These are phyloP conservation scores for Geotrichum australiense DNA, from an alignment of 1,139 yeast species.

Conservation along the genomic window DNA sequence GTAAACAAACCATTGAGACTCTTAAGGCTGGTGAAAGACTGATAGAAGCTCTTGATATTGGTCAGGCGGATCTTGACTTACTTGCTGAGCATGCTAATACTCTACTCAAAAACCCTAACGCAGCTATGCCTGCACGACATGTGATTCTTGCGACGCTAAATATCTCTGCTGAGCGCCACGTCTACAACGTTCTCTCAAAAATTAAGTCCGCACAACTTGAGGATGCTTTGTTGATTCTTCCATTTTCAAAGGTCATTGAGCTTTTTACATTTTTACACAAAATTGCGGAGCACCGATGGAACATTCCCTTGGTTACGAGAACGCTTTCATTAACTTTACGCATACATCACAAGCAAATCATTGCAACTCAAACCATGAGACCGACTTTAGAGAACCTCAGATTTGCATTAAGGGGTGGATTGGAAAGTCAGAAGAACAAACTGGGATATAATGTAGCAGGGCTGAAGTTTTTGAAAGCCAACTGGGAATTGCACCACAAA, in stretches of 20 bases:
- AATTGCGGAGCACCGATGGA: slow-evolving; percentile 55
- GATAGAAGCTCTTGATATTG: slow-evolving; percentile 88
- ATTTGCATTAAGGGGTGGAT: slow-evolving; percentile 35
- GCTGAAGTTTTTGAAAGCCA: slow-evolving; percentile 59
- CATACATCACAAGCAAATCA: slow-evolving; percentile 64
- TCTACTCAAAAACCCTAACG: slow-evolving; percentile 37
- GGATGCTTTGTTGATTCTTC: slow-evolving; percentile 84
- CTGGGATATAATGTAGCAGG: slow-evolving; percentile 90
- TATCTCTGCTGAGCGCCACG: slow-evolving; percentile 69
- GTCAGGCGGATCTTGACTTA: slow-evolving; percentile 62
- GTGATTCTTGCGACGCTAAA: slow-evolving; percentile 66
- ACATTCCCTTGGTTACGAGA: slow-evolving; percentile 61
- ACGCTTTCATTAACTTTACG: slow-evolving; percentile 67
- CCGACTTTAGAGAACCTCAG: slow-evolving; percentile 35
- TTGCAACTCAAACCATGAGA: slow-evolving; percentile 35
- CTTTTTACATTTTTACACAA: slow-evolving; percentile 65
- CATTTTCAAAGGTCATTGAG: slow-evolving; percentile 74
- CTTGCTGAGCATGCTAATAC: slow-evolving; percentile 45
- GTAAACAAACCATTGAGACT: slow-evolving; percentile 82
- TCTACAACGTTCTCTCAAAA: slow-evolving; percentile 58
- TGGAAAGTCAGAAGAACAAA: slow-evolving; percentile 47
- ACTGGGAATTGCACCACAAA: slow-evolving; percentile 74
- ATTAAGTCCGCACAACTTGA: slow-evolving; percentile 82
- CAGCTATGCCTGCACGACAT: slow-evolving; percentile 61
- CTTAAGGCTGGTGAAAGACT: slow-evolving; percentile 91